Evolutionary conservation across 345 rosid species (phyloP).

Genomic region (Eucalyptus erythrocorys): DNA sequence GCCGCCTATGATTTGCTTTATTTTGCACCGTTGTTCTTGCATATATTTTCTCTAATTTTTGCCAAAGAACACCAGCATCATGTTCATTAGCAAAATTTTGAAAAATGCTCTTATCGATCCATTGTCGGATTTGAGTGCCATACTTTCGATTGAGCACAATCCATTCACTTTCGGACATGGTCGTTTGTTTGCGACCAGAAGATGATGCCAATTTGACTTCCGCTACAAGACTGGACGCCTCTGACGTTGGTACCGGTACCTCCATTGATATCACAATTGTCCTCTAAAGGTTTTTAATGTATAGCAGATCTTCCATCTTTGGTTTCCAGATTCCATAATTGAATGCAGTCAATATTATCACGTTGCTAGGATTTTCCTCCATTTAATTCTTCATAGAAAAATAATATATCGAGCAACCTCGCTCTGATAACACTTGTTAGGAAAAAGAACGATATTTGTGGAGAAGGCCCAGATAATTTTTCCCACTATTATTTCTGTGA

Average conservation of each 20-base stretch:
- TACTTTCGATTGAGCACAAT: neutral
- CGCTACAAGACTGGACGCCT: accelerated
- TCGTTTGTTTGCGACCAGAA: too few relatives aligned
- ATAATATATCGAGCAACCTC: neutral
- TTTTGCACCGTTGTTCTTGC: accelerated
- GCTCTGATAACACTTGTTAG: neutral
- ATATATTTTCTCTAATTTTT: neutral
- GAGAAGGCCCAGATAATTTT: too few relatives aligned
- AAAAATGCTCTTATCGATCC: neutral
- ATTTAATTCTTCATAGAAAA: neutral
- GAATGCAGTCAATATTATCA: neutral
- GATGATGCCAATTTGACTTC: neutral
- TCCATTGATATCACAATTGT: neutral
- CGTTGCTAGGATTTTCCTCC: too few relatives aligned
- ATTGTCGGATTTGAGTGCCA: neutral
- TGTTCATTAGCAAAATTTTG: neutral
- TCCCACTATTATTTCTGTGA: neutral
- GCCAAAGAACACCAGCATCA: neutral
- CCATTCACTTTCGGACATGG: neutral
- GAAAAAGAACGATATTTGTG: neutral
- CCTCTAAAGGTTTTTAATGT: neutral
- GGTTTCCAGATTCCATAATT: neutral
- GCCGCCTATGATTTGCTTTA: neutral
- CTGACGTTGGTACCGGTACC: neutral
- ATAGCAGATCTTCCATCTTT: neutral